These are phyloP conservation scores for Ambrosia artemisiifolia DNA, from an alignment of 129 eudicot genomes.

Conservation along the genomic window DNA sequence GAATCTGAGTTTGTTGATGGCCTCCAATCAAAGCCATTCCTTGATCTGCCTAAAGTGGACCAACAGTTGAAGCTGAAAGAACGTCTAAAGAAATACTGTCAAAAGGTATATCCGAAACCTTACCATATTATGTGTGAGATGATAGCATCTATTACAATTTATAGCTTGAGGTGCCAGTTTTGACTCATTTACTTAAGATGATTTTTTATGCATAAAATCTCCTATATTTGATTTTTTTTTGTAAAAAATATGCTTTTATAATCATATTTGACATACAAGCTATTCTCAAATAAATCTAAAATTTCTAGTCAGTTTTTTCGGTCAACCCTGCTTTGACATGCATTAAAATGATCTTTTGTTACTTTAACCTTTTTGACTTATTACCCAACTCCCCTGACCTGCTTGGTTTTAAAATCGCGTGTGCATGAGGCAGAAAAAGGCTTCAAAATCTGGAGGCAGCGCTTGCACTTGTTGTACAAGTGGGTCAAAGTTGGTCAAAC, in stretches of 20 bases:
- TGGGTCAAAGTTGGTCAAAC: neutral
- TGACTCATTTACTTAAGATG: neutral
- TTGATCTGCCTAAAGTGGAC: conserved; percentile 84
- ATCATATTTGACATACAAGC: neutral
- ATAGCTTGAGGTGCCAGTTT: neutral
- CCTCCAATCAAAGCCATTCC: conserved; percentile 58
- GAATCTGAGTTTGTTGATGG: conserved; percentile 89
- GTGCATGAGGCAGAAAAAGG: neutral
- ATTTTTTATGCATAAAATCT: neutral
- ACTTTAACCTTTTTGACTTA: neutral
- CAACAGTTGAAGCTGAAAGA: conserved; percentile 91
- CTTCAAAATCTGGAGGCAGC: neutral
- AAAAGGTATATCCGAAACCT: conserved; percentile 54
- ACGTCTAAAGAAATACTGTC: conserved; percentile 90
- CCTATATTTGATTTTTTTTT: neutral
- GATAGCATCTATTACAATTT: conserved; percentile 5
- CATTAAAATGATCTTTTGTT: neutral
- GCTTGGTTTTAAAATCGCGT: neutral
- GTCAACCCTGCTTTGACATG: neutral
- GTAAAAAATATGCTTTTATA: neutral
- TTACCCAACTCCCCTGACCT: neutral
- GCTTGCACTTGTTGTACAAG: neutral
- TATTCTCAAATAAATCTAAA: neutral
- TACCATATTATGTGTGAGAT: conserved; percentile 3
- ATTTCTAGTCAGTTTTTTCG: neutral